Evolutionary conservation across 768 basidiomycete species (phyloP).

Genomic region (Naganishia onofrii): DNA sequence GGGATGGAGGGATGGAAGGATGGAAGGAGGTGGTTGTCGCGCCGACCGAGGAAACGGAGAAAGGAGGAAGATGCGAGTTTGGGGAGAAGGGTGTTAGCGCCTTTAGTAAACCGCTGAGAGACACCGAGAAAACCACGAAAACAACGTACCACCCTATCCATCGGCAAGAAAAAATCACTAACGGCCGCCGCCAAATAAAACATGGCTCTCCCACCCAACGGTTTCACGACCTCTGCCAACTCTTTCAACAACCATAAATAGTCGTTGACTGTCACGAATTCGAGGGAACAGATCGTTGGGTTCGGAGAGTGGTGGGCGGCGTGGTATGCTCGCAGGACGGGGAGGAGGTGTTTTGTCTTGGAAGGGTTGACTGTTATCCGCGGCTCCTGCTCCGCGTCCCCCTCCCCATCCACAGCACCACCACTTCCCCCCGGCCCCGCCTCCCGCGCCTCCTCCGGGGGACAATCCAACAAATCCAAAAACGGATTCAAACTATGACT

Average conservation of each 20-base stretch:
- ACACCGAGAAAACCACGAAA: background rate
- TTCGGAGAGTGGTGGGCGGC: constrained; percentile 65
- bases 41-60: too few species aligned
- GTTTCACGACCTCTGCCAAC: constrained; percentile 70
- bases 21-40: too few species aligned
- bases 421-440: too few species aligned
- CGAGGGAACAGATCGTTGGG: constrained; percentile 70
- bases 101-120: background rate
- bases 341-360: constrained; percentile 63
- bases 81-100: too few species aligned
- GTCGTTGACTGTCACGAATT: constrained; percentile 91
- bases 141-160: constrained; percentile 74
- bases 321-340: constrained; percentile 77
- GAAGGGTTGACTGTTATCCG: constrained; percentile 39
- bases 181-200: constrained; percentile 98
- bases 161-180: constrained; percentile 94
- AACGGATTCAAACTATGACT: constrained; percentile 98
- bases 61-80: too few species aligned
- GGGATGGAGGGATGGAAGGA: too few species aligned
- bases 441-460: too few species aligned
- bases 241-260: constrained; percentile 89
- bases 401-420: constrained; percentile 8
- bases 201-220: constrained; percentile 69
- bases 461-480: constrained; percentile 83
- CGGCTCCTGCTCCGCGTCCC: background rate